A percentile compares a stretch with the other conserved stretches of the same genome.
These are phyloP conservation scores for Prunus davidiana DNA, from an alignment of 306 rosid genomes.

Conservation along the genomic window DNA sequence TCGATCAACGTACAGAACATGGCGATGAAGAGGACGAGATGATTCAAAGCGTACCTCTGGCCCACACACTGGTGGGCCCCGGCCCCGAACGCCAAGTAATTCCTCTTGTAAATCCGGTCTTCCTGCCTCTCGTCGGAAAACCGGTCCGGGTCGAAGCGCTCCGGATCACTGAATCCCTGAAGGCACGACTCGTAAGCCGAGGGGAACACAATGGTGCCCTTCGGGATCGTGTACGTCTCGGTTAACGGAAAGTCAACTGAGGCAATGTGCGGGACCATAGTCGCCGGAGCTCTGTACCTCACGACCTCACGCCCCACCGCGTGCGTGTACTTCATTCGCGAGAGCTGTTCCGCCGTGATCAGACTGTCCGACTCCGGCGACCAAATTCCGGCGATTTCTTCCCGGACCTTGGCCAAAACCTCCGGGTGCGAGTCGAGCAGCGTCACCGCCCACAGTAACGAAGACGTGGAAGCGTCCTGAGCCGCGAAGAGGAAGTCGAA, in stretches of 20 bases:
- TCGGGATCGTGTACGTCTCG: slow-evolving; percentile 54
- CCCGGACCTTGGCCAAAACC: slow-evolving; percentile 52
- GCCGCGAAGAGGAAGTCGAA: slow-evolving; percentile 91
- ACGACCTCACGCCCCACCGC: slow-evolving; percentile 94
- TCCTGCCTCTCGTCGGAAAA: slow-evolving; percentile 71
- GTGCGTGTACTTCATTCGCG: slow-evolving; percentile 68
- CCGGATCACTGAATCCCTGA: slow-evolving; percentile 76
- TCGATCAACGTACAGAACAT: slow-evolving; percentile 67
- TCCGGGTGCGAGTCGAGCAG: slow-evolving; percentile 67
- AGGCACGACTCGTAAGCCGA: slow-evolving; percentile 73
- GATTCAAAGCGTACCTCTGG: slow-evolving; percentile 83
- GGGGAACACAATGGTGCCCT: slow-evolving; percentile 81
- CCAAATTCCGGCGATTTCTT: slow-evolving; percentile 59
- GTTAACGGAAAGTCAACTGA: slow-evolving; percentile 55
- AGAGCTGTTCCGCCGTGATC: slow-evolving; percentile 54
- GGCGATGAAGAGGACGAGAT: slow-evolving; percentile 79
- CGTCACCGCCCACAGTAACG: slow-evolving; percentile 84
- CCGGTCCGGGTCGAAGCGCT: slow-evolving; percentile 84
- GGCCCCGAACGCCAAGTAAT: slow-evolving; percentile 79
- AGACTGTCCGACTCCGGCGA: slow-evolving; percentile 49
- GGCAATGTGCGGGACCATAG: slow-evolving; percentile 79
- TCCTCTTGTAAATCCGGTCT: slow-evolving; percentile 60
- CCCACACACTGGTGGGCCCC: slow-evolving; percentile 96
- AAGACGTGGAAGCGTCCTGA: slow-evolving; percentile 89
- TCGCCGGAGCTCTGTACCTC: slow-evolving; percentile 75